Conservation (phyloP, 1,284 basidiomycete genomes). For the Cutaneotrichosporon spelunceum region DNA sequence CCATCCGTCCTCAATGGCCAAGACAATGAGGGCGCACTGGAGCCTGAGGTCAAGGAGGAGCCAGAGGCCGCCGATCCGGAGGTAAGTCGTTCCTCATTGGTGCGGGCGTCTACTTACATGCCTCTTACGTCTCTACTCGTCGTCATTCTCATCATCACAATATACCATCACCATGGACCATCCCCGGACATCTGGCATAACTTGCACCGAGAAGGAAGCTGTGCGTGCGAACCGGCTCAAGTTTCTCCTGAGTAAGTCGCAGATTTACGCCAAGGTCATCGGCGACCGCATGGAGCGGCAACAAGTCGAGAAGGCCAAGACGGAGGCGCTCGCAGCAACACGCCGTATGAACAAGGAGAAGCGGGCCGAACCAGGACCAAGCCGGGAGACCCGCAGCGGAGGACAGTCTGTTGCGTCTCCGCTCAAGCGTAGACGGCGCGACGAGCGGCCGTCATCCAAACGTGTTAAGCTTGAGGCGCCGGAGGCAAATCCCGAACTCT, state of each 20-base stretch:
- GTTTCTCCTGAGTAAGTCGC: conserved; percentile 50
- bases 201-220: conserved; percentile 27
- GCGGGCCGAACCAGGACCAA: conserved; percentile 20
- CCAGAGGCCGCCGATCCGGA: neutral
- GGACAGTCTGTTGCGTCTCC: conserved; percentile 18
- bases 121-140: neutral
- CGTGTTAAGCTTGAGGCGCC: conserved; percentile 10
- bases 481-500: conserved; percentile 18
- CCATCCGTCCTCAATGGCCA: neutral
- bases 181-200: conserved; percentile 4
- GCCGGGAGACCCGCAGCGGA: conserved; percentile 23
- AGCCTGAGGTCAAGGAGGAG: conserved; percentile 13
- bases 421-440: conserved; percentile 10
- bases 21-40: neutral
- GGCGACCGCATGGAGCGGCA: conserved; percentile 52
- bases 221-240: conserved; percentile 37
- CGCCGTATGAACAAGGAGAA: conserved; percentile 49
- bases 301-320: conserved; percentile 45
- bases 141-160: neutral
- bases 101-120: conserved; percentile 2
- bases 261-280: conserved; percentile 52
- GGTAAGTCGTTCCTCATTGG: neutral
- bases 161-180: neutral
- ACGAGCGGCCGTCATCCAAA: conserved; percentile 10
- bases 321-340: conserved; percentile 41